Evolutionary conservation across 2,329 filamentous ascomycete genomes (phyloP).

Genomic region (Trichoderma guizhouense): DNA sequence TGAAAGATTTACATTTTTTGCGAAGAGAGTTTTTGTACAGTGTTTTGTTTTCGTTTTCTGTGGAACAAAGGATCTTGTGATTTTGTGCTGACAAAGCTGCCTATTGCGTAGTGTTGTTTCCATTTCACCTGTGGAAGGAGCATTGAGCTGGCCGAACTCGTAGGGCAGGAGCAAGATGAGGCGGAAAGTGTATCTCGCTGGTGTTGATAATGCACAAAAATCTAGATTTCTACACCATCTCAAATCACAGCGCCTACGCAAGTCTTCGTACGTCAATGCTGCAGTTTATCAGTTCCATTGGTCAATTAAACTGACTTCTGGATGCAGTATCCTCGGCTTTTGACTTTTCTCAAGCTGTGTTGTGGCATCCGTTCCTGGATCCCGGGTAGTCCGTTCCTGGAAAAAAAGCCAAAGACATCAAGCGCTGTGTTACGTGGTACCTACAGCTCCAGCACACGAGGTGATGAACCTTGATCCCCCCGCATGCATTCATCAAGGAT

Average conservation of each 20-base stretch:
- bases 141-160: not conserved
- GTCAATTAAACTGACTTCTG: not conserved
- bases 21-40: not conserved
- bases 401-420: not conserved
- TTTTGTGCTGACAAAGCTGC: not conserved
- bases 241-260: not conserved
- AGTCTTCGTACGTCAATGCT: not conserved
- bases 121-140: not conserved
- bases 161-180: not conserved
- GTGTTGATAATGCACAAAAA: not conserved
- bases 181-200: not conserved
- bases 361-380: constrained; percentile 11
- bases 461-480: not conserved
- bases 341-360: not conserved
- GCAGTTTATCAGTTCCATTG: not conserved
- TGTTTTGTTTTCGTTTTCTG: not conserved
- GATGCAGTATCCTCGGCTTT: not conserved
- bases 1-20: not conserved
- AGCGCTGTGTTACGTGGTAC: not conserved
- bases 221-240: not conserved
- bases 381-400: constrained; percentile 12
- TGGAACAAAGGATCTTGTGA: not conserved
- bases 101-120: not conserved
- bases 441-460: not conserved
- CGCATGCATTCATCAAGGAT: constrained; percentile 9